Conservation (phyloP, 1,284 basidiomycete genomes). For the Trametes sp. region DNA sequence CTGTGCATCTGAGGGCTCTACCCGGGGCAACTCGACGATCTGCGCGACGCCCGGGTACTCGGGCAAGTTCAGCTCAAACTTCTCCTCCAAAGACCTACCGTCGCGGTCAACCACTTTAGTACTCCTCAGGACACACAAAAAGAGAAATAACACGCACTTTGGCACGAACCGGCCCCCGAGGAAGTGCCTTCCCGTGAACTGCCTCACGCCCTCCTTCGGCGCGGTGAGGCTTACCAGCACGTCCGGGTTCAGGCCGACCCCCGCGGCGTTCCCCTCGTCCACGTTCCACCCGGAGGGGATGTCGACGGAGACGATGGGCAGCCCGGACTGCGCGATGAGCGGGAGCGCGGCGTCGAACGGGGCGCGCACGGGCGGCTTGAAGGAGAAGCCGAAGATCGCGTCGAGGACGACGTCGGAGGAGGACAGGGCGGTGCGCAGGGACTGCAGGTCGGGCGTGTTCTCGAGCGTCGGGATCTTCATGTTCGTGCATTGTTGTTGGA, state of each 20-base stretch:
- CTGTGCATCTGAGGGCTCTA: slow-evolving; percentile 28
- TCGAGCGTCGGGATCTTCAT: slow-evolving; percentile 80
- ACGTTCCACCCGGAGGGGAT: slow-evolving; percentile 98
- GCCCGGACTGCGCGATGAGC: slow-evolving; percentile 66
- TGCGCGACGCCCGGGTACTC: slow-evolving; percentile 79
- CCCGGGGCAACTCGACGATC: slow-evolving; percentile 72
- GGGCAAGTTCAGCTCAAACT: slow-evolving; percentile 80
- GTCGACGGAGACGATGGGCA: slow-evolving; percentile 91
- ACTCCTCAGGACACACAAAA: background rate
- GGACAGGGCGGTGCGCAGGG: slow-evolving; percentile 61
- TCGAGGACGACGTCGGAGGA: slow-evolving; percentile 90
- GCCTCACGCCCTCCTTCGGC: slow-evolving; percentile 87
- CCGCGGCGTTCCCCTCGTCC: slow-evolving; percentile 72
- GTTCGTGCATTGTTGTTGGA: slow-evolving; percentile 89
- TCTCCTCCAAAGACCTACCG: slow-evolving; percentile 67
- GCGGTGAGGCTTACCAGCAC: slow-evolving; percentile 92
- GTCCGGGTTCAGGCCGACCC: slow-evolving; percentile 71
- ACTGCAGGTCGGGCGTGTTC: slow-evolving; percentile 54
- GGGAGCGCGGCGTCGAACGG: slow-evolving; percentile 87
- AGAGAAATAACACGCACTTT: slow-evolving; percentile 57
- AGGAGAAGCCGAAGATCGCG: slow-evolving; percentile 98
- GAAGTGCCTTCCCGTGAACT: slow-evolving; percentile 87
- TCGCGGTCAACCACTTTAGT: background rate
- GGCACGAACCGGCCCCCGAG: slow-evolving; percentile 93
- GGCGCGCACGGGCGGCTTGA: slow-evolving; percentile 85